Evolutionary conservation across 2,329 filamentous ascomycete genomes (phyloP).

Genomic region (Colletotrichum cordylinicola): DNA sequence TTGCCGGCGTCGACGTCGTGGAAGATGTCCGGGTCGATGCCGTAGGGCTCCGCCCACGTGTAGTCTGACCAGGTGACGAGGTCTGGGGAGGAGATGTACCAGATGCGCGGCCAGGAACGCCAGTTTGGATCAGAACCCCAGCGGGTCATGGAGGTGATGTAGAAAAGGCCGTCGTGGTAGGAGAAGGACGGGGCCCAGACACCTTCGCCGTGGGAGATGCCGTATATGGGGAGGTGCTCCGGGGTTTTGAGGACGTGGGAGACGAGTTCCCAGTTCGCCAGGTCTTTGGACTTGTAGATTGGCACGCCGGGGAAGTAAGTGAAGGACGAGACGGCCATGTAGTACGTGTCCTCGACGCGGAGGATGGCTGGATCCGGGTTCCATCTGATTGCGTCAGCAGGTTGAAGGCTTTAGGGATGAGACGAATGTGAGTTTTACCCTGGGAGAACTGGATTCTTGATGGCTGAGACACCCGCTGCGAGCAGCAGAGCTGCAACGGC

Average conservation of each 20-base stretch:
- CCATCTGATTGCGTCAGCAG: neutral
- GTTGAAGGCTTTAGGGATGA: neutral
- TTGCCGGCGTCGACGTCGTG: constrained; percentile 20
- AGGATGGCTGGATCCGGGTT: constrained; percentile 14
- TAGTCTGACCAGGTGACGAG: constrained; percentile 26
- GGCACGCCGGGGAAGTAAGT: constrained; percentile 64
- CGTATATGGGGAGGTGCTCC: neutral
- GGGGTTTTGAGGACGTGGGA: constrained; percentile 7
- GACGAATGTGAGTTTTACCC: neutral
- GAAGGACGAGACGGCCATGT: constrained; percentile 7
- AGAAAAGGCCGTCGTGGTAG: constrained; percentile 31
- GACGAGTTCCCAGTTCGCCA: constrained; percentile 1
- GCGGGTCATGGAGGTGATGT: constrained; percentile 34
- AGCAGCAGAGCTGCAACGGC: neutral
- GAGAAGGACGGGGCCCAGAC: constrained; percentile 25
- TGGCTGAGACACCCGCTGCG: neutral
- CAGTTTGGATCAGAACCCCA: constrained; percentile 38
- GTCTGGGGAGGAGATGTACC: constrained; percentile 27
- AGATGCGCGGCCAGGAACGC: constrained; percentile 40
- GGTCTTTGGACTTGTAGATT: constrained; percentile 37
- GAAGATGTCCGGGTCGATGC: constrained; percentile 21
- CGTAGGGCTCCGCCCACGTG: constrained; percentile 16
- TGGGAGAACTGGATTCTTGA: constrained; percentile 16
- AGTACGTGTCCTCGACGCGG: constrained; percentile 1
- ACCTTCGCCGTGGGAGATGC: constrained; percentile 1